Conservation (phyloP, 805 yeast species). For the Yamadazyma kitorensis region DNA sequence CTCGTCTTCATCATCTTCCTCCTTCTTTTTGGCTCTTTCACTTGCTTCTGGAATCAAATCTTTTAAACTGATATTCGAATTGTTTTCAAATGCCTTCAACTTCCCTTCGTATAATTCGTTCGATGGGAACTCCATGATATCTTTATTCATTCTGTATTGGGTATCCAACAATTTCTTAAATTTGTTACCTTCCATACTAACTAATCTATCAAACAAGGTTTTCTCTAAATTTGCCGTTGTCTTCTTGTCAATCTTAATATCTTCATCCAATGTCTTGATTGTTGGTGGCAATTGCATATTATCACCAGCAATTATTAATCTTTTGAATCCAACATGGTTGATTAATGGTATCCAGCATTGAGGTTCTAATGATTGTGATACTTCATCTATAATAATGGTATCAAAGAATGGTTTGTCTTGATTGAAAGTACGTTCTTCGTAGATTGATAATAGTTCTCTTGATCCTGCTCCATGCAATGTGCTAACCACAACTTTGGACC, state of each 20-base stretch:
- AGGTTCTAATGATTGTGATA: constrained; percentile 90
- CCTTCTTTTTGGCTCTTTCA: constrained; percentile 32
- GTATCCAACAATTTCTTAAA: constrained; percentile 61
- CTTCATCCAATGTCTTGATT: constrained; percentile 50
- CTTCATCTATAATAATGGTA: constrained; percentile 89
- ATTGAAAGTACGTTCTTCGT: constrained; percentile 25
- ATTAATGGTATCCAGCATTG: constrained; percentile 95
- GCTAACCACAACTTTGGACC: constrained; percentile 68
- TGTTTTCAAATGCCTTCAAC: constrained; percentile 61
- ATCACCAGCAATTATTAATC: constrained; percentile 87
- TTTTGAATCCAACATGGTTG: constrained; percentile 52
- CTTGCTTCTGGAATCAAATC: constrained; percentile 54
- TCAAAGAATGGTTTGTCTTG: constrained; percentile 52
- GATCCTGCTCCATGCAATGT: constrained; percentile 90
- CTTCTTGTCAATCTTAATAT: constrained; percentile 23
- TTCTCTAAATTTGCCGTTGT: constrained; percentile 50
- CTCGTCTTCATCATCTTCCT: constrained; percentile 53
- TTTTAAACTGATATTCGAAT: constrained; percentile 46
- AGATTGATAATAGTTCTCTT: constrained; percentile 57
- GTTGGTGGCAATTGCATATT: constrained; percentile 92
- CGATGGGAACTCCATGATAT: constrained; percentile 79
- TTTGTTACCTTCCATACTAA: constrained; percentile 39
- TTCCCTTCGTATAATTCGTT: constrained; percentile 57
- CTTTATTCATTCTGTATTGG: constrained; percentile 85
- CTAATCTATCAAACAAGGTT: constrained; percentile 80